Evolutionary conservation across 192 early-diverging fungal species (phyloP), one percentile per base, ranked within the genome.

Genomic region (Jimgerdemannia lactiflua): DNA sequence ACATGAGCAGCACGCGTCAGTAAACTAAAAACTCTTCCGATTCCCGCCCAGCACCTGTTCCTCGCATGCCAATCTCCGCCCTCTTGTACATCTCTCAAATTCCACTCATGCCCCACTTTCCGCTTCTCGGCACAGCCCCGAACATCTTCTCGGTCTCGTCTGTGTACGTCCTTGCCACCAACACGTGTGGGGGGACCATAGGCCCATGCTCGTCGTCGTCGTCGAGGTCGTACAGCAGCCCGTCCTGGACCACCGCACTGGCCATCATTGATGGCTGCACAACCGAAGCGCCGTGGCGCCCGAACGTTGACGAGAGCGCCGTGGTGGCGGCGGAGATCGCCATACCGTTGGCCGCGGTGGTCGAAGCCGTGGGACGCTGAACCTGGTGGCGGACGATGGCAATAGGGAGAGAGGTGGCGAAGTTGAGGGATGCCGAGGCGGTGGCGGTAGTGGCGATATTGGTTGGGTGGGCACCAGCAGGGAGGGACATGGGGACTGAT

Each of bases 391-490:
- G 43, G 40, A 39, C 65, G 39, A 73, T 73, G 43, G 42, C 67
- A 29, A 73, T 73, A 41, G 72, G 72, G 42, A 73, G 43, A 40
- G 72, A 73, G 18, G 72, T 73, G 63, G 72, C 72, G 43, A 40
- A 73, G 64, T 67, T 66, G 49, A 59, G 49, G 14, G 49, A 59
- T 6, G 49, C 49, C 49, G 49, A 59, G 49, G 49, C 2, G 14
- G 49, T 14, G 49, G 49, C 14, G 8, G 49, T 14, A 59, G 49
- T 14, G 49, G 49, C 14, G 8, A 14, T 14, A 59, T 59, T 59
- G 49, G 49, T 59, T 6, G 14, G 14, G 6, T 14, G 49, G 14
- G 49, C 49, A 2, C 49, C 49, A 59, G 49, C 49, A 59, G 49
- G 49, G 14, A 59, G 49, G 14, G 49, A 59, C 49, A 59, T 59